Evolutionary conservation across 1,139 yeast genomes (phyloP), one percentile per base, ranked within the genome.

Genomic region (Diutina ranongensis): DNA sequence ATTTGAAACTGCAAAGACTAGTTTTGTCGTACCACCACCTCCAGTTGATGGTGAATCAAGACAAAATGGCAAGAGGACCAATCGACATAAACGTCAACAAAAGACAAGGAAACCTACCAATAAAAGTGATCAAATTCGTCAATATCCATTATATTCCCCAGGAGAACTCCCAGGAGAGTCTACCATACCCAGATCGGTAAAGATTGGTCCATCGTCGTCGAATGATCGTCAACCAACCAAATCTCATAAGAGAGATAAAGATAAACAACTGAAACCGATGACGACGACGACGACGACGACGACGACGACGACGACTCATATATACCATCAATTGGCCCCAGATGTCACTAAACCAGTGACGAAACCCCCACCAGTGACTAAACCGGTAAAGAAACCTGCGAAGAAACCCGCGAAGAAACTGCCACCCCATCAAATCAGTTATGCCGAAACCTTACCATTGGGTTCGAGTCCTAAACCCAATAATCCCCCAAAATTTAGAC

Each of bases 1-100:
- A 13, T 38, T 38, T 38, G 42, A 25, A 8, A 38, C 42, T 15
- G 42, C 42, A n/a, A 21, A 38, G 13, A 22, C 42, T 18, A 38
- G 10, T 20, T 21, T 36, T 15, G 40, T 5, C 3, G 18, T 25
- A 7, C 28, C 28, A 25, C n/a, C n/a, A n/a, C n/a, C n/a, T n/a
- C n/a, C 9, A 25, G 28, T 7, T 25, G 10, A 25, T 7, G 10
- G 28, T 25, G 28, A 25, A 25, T 25, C 9, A 32, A 15, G 16
- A 8, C 31, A 32, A 32, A 15, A 32, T 32, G 15, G 13, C 13
- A 10, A 32, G 5, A 12, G 34, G 13, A 10, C 34, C 5, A 32
- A 10, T 25, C 10, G 28, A 7, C 10, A 5, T 5, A 25, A 25
- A 25, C 28, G 28, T 7, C 9, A 10, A 10, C 9, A 10, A 10